Evolutionary conservation across 805 yeast genomes (phyloP).

Genomic region (Blastobotrys muscicola): DNA sequence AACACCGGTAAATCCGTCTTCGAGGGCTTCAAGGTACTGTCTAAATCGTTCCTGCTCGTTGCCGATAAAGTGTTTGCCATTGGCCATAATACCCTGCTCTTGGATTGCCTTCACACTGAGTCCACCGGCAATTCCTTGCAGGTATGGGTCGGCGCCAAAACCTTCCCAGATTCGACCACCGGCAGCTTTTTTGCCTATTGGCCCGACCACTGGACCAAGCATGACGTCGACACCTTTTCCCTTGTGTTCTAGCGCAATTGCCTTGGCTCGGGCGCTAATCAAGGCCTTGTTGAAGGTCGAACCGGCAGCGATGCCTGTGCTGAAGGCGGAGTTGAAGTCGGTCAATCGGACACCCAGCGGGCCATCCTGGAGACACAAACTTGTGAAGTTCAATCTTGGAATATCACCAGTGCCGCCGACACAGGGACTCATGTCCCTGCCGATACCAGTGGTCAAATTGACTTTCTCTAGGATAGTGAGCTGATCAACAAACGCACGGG

Average conservation of each 20-base stretch:
- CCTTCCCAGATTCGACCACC: constrained; percentile 60
- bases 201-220: constrained; percentile 48
- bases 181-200: constrained; percentile 48
- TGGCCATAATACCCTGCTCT: constrained; percentile 45
- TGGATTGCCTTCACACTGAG: constrained; percentile 46
- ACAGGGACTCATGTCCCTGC: constrained; percentile 47
- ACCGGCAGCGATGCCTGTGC: constrained; percentile 49
- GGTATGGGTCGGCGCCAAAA: constrained; percentile 51
- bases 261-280: constrained; percentile 42
- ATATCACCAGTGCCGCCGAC: constrained; percentile 50
- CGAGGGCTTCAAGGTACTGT: constrained; percentile 38
- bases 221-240: constrained; percentile 45
- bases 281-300: constrained; percentile 47
- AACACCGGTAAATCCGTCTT: constrained; percentile 25
- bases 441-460: constrained; percentile 52
- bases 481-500: constrained; percentile 44
- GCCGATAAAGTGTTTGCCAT: constrained; percentile 45
- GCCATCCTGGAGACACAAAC: constrained; percentile 51
- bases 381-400: constrained; percentile 43
- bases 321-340: constrained; percentile 46
- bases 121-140: constrained; percentile 45
- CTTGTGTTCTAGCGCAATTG: constrained; percentile 45
- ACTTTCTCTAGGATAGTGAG: constrained; percentile 50
- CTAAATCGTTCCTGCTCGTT: constrained; percentile 50
- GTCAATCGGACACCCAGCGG: constrained; percentile 47